Percentiles rank a stretch among this genome's conserved stretches.
These are phyloP conservation scores for Fusarium pseudocircinatum DNA, from an alignment of 2,329 filamentous ascomycete species.

Conservation along the genomic window DNA sequence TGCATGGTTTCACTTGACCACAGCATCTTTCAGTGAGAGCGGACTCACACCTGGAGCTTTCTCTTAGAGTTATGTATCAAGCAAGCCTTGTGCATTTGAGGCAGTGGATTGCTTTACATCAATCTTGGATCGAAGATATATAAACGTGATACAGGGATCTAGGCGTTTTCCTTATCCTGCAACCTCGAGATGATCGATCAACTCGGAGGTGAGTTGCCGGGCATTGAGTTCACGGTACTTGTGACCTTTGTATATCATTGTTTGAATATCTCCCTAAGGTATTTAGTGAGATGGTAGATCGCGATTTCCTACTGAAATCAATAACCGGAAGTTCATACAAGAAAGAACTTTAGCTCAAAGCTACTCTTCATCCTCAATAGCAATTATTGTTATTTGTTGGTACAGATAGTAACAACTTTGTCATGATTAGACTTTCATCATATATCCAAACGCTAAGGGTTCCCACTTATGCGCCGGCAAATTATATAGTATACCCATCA, in stretches of 20 bases:
- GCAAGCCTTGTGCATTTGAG: slow-evolving; percentile 1
- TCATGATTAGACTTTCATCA: slow-evolving; percentile 24
- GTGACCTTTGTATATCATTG: not conserved
- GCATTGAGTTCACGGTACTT: not conserved
- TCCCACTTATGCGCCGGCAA: slow-evolving; percentile 5
- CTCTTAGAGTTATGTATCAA: not conserved
- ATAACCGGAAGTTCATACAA: not conserved
- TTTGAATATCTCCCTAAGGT: not conserved
- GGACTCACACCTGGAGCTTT: not conserved
- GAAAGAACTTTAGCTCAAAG: not conserved
- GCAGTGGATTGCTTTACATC: slow-evolving; percentile 8
- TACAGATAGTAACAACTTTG: slow-evolving; percentile 10
- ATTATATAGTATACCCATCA: slow-evolving; percentile 23
- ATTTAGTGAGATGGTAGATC: not conserved
- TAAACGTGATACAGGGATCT: not conserved
- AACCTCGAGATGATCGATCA: not conserved
- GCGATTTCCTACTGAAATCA: not conserved
- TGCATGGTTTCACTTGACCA: not conserved
- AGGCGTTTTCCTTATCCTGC: not conserved
- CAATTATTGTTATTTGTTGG: not conserved
- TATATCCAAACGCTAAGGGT: slow-evolving; percentile 30
- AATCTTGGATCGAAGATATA: not conserved
- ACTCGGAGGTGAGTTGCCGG: not conserved
- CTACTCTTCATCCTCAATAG: not conserved
- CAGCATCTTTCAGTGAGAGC: not conserved